phyloP scores from a whole-genome alignment of 768 basidiomycete genomes.

The Serendipita vermifera region DNA sequence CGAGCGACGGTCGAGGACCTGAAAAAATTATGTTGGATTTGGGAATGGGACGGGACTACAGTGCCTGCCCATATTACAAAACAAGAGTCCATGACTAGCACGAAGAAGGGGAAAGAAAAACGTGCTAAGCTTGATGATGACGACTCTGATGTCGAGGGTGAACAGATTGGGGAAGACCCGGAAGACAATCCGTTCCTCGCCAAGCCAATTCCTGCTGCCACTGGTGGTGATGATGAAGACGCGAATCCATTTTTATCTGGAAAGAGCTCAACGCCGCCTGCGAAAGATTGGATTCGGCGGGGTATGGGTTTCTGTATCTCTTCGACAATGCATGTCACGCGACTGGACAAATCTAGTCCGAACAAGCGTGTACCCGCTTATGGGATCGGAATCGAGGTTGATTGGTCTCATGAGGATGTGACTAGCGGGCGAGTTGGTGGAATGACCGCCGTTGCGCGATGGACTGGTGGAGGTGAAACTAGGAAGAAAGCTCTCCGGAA shows the following conservation, averaged over 20 bases:
- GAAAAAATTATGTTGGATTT: conserved; percentile 68
- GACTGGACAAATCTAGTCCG: conserved; percentile 25
- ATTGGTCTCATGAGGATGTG: conserved; percentile 33
- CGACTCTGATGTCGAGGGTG: not conserved
- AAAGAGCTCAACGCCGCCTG: conserved; percentile 13
- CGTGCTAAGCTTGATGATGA: not conserved
- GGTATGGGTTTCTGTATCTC: conserved; percentile 68
- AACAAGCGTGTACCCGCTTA: conserved; percentile 64
- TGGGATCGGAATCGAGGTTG: conserved; percentile 77
- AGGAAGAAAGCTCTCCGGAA: conserved; percentile 43
- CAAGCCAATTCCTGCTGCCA: too few relatives aligned
- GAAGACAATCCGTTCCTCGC: conserved; percentile 12
- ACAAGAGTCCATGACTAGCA: not conserved
- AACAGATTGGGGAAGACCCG: conserved; percentile 8
- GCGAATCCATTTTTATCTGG: conserved; percentile 54
- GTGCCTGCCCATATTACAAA: conserved; percentile 19
- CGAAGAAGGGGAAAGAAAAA: not conserved
- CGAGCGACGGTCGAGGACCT: conserved; percentile 59
- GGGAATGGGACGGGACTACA: conserved; percentile 67
- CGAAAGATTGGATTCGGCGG: conserved; percentile 49
- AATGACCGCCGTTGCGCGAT: conserved; percentile 82
- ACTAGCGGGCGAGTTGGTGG: conserved; percentile 33
- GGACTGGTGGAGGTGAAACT: conserved; percentile 58
- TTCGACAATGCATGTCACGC: conserved; percentile 60
- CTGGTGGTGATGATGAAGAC: conserved; percentile 31